Conservation (phyloP, 768 basidiomycete genomes). For the Tulasnella sp. region DNA sequence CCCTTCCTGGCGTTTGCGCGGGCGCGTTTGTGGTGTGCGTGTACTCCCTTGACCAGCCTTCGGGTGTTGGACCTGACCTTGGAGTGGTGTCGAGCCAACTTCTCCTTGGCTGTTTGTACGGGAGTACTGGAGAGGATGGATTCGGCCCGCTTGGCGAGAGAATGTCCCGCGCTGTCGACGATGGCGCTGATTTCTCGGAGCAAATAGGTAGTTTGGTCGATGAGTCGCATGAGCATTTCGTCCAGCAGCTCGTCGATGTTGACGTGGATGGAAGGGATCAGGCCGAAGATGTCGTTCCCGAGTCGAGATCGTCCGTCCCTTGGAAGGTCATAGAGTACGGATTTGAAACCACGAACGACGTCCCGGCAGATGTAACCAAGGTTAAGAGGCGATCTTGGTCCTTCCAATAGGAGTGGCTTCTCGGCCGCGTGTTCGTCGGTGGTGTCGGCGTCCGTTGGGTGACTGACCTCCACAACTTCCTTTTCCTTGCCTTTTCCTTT, state of each 20-base stretch:
- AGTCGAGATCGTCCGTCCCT: neutral
- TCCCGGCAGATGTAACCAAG: neutral
- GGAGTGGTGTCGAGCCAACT: too few relatives aligned
- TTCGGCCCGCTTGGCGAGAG: too few relatives aligned
- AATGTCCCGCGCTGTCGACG: too few relatives aligned
- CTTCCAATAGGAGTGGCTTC: conserved; percentile 4
- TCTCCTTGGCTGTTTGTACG: too few relatives aligned
- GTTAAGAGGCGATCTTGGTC: neutral
- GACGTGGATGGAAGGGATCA: neutral
- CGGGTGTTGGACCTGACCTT: too few relatives aligned
- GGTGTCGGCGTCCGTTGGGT: neutral
- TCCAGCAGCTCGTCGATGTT: conserved; percentile 11
- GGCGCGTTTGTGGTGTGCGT: too few relatives aligned
- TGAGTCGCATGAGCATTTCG: neutral
- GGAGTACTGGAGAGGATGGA: too few relatives aligned
- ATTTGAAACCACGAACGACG: too few relatives aligned
- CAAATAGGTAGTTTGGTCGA: conserved; percentile 1
- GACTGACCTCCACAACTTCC: conserved; percentile 3
- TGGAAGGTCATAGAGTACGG: neutral
- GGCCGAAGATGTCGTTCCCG: neutral
- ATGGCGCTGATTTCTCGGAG: too few relatives aligned
- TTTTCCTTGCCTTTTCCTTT: conserved; percentile 14
- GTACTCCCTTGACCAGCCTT: too few relatives aligned
- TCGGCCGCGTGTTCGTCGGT: neutral
- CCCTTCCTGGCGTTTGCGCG: too few relatives aligned